Evolutionary conservation across 345 rosid genomes (phyloP).

Genomic region (Brassica nigra): DNA sequence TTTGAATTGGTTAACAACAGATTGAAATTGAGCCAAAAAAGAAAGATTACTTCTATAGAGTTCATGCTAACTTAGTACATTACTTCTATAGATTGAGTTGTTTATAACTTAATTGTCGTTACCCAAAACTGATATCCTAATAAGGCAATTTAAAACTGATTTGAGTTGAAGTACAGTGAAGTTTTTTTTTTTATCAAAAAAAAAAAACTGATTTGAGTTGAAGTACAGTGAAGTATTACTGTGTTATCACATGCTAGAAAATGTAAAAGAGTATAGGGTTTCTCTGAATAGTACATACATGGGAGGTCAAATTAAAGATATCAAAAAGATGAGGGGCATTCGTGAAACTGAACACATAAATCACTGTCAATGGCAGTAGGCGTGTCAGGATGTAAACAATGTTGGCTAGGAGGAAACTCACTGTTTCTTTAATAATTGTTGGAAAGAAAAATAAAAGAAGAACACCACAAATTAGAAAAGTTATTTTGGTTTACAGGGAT

Average conservation of each 20-base stretch:
- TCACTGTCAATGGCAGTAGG: constrained; percentile 42
- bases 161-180: not conserved
- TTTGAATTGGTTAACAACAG: too few relatives aligned
- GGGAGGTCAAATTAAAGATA: constrained; percentile 1
- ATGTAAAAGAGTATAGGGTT: not conserved
- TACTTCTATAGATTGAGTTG: not conserved
- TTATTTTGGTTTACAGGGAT: not conserved
- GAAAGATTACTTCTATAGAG: not conserved
- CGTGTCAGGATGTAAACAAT: constrained; percentile 40
- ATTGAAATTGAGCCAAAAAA: too few relatives aligned
- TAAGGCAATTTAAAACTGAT: not conserved
- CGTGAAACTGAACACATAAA: constrained; percentile 9
- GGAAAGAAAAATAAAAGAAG: not conserved
- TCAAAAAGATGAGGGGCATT: constrained; percentile 14
- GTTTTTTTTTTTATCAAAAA: too few relatives aligned
- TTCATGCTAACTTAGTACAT: constrained; percentile 2
- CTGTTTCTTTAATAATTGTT: constrained; percentile 30
- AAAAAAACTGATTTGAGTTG: not conserved
- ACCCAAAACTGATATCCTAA: not conserved
- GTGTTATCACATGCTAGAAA: too few relatives aligned
- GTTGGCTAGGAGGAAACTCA: constrained; percentile 46
- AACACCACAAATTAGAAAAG: not conserved
- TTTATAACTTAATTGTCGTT: not conserved
- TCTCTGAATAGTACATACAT: constrained; percentile 5
- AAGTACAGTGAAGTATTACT: not conserved